These are phyloP conservation scores for Sporothrix protearum DNA, from an alignment of 2,329 filamentous ascomycete species.

Conservation along the genomic window DNA sequence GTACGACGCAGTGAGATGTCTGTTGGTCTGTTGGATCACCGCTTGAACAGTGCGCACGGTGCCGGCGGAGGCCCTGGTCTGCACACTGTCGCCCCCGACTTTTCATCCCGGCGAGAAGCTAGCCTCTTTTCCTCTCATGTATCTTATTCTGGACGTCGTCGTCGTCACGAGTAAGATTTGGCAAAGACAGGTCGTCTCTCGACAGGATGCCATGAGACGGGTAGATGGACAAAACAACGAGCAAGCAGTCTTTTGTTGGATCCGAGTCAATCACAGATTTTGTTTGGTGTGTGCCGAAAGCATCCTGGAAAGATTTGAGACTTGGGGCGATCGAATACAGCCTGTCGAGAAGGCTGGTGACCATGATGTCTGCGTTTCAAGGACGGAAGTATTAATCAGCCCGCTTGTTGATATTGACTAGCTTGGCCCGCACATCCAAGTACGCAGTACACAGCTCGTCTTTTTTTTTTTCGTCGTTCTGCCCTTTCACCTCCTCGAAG, in stretches of 20 bases:
- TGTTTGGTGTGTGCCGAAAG: neutral
- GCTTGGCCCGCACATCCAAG: neutral
- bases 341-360: neutral
- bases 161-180: neutral
- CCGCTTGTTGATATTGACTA: neutral
- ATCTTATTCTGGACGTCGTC: neutral
- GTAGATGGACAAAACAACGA: neutral
- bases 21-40: constrained; percentile 3
- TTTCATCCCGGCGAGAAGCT: neutral
- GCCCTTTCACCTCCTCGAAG: neutral
- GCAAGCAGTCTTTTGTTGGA: neutral
- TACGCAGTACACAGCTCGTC: neutral
- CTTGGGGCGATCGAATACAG: neutral
- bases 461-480: no score
- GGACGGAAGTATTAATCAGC: neutral
- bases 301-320: neutral
- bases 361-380: neutral
- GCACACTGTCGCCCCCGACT: neutral
- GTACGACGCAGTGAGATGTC: neutral
- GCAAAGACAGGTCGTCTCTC: neutral
- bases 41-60: neutral
- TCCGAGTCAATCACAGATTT: neutral
- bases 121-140: neutral
- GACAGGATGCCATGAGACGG: neutral
- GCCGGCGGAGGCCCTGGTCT: neutral